Percentiles rank a stretch among this genome's conserved stretches.
Conservation (phyloP, 495 filamentous ascomycete genomes). For the Tuber aestivum region DNA sequence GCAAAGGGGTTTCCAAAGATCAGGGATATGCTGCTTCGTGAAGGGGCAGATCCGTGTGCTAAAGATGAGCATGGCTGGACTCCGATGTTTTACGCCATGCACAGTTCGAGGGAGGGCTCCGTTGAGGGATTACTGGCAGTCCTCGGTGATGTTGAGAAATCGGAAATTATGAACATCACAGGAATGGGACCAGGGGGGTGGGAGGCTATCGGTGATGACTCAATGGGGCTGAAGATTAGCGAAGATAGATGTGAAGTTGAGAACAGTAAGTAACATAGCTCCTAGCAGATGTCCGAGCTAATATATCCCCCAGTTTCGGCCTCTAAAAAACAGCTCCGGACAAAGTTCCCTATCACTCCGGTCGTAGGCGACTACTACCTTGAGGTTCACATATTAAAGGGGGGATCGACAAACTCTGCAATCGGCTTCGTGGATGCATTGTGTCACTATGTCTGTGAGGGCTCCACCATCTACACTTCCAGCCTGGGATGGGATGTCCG, state of each 20-base stretch:
- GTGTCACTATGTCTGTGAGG: not conserved
- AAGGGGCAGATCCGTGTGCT: conserved; percentile 4
- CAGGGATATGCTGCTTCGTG: conserved; percentile 8
- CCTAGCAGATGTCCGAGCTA: not conserved
- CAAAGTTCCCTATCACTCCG: not conserved
- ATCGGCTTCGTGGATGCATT: conserved; percentile 11
- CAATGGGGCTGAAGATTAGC: not conserved
- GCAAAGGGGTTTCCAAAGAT: conserved; percentile 1
- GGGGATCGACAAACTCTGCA: not conserved
- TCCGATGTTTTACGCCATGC: conserved; percentile 11
- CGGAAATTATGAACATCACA: not conserved
- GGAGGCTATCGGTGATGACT: not conserved
- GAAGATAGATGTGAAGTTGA: conserved; percentile 14
- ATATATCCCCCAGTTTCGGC: not conserved
- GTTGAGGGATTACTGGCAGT: conserved; percentile 1
- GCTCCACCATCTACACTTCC: not conserved
- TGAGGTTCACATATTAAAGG: conserved; percentile 9
- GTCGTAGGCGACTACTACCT: conserved; percentile 2
- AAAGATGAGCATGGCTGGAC: conserved; percentile 15
- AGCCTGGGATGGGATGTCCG: not conserved
- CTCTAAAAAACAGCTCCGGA: not conserved
- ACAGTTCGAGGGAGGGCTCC: conserved; percentile 8
- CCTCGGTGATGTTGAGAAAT: not conserved
- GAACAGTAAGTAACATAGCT: conserved; percentile 3
- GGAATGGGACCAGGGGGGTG: conserved; percentile 6